A percentile compares a stretch with the other conserved stretches of the same genome.
These are phyloP conservation scores for Neoascochyta sp. DNA, from an alignment of 2,329 filamentous ascomycete species.

Conservation along the genomic window DNA sequence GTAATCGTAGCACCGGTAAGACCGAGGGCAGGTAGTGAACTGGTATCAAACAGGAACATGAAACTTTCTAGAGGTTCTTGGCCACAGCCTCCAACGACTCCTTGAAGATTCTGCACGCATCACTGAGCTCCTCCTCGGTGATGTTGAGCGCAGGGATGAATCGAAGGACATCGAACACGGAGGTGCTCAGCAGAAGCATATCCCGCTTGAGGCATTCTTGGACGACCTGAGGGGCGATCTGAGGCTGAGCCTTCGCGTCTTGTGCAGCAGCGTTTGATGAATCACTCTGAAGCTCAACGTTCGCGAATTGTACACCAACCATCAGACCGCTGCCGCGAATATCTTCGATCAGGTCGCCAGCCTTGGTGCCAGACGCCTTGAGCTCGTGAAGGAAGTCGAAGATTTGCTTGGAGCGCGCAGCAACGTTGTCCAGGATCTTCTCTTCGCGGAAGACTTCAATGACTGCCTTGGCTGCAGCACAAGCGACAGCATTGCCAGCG, in stretches of 20 bases:
- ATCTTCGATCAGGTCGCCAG: slow-evolving; percentile 28
- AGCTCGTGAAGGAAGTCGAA: slow-evolving; percentile 24
- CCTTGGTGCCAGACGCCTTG: slow-evolving; percentile 21
- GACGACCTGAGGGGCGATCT: slow-evolving; percentile 27
- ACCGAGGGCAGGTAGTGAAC: too few relatives aligned
- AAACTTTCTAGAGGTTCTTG: slow-evolving; percentile 24
- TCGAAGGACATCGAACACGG: slow-evolving; percentile 26
- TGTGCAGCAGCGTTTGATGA: slow-evolving; percentile 19
- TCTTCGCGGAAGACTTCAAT: slow-evolving; percentile 27
- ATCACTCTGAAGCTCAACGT: slow-evolving; percentile 13
- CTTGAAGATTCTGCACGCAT: slow-evolving; percentile 24
- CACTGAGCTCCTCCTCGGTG: slow-evolving; percentile 22
- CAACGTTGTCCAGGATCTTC: slow-evolving; percentile 26
- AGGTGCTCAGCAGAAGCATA: slow-evolving; percentile 31
- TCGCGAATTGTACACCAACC: slow-evolving; percentile 27
- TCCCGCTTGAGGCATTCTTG: slow-evolving; percentile 26
- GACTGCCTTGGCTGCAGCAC: slow-evolving; percentile 24
- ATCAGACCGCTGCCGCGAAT: slow-evolving; percentile 26
- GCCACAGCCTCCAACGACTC: slow-evolving; percentile 26
- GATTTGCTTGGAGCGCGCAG: slow-evolving; percentile 24
- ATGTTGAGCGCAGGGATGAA: slow-evolving; percentile 30
- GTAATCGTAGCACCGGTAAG: too few relatives aligned
- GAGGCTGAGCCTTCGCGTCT: slow-evolving; percentile 13
- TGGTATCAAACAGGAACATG: too few relatives aligned
- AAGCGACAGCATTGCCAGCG: slow-evolving; percentile 28